phyloP scores from a whole-genome alignment of 768 basidiomycete genomes.

The Hortiboletus campestris region DNA sequence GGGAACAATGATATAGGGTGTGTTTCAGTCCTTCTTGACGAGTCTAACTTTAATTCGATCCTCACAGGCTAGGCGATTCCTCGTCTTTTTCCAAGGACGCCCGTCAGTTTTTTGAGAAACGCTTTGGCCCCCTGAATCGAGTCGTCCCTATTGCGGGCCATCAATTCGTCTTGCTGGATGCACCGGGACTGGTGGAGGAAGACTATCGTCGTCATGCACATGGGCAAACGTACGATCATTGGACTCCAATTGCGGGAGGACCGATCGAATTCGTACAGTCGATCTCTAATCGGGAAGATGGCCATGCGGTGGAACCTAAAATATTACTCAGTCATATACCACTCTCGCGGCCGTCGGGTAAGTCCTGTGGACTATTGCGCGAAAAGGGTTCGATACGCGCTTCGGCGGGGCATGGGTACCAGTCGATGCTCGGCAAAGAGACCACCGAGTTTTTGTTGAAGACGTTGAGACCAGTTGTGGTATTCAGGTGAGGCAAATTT shows the following conservation, averaged over 20 bases:
- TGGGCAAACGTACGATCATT: slow-evolving; percentile 49
- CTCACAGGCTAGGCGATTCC: slow-evolving; percentile 52
- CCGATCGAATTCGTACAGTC: slow-evolving; percentile 60
- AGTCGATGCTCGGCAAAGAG: slow-evolving; percentile 77
- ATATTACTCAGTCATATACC: slow-evolving; percentile 88
- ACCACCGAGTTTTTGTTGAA: slow-evolving; percentile 73
- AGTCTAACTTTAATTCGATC: not conserved
- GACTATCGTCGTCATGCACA: slow-evolving; percentile 64
- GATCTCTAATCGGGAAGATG: slow-evolving; percentile 34
- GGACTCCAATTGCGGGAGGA: slow-evolving; percentile 53
- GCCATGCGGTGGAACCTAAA: slow-evolving; percentile 20
- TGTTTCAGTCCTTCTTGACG: slow-evolving; percentile 17
- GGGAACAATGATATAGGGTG: slow-evolving; percentile 84
- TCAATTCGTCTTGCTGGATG: slow-evolving; percentile 68
- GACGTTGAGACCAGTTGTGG: slow-evolving; percentile 56
- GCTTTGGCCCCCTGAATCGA: slow-evolving; percentile 71
- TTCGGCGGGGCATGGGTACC: slow-evolving; percentile 79
- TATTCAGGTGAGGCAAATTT: slow-evolving; percentile 63
- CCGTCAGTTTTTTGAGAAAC: slow-evolving; percentile 53
- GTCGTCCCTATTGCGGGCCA: slow-evolving; percentile 64
- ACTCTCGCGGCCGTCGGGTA: slow-evolving; percentile 68
- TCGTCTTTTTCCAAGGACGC: slow-evolving; percentile 50
- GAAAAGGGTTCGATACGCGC: slow-evolving; percentile 70
- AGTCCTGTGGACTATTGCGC: slow-evolving; percentile 72
- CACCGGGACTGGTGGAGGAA: slow-evolving; percentile 80